These are phyloP conservation scores for Dactylis glomerata DNA, from an alignment of 176 grass and related monocot species.

Conservation along the genomic window DNA sequence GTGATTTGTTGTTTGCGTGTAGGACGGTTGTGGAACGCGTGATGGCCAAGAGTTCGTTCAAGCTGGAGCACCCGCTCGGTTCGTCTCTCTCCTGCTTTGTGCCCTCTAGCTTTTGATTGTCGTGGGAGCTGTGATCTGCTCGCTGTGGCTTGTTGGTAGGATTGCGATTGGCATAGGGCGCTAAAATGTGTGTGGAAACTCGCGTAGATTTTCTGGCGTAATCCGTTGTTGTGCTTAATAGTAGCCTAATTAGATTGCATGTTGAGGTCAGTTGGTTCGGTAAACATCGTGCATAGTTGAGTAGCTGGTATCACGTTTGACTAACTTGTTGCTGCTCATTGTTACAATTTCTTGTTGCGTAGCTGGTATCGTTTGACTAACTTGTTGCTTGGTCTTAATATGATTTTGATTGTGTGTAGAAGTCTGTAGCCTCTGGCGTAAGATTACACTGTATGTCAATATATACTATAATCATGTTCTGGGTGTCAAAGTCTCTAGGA, in stretches of 20 bases:
- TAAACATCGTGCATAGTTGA: neutral
- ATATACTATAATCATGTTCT: neutral
- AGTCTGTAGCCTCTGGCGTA: neutral
- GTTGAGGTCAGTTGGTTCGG: neutral
- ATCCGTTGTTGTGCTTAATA: neutral
- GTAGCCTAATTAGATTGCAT: neutral
- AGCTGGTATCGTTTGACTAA: neutral
- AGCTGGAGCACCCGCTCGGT: slow-evolving; percentile 96
- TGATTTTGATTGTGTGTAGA: neutral
- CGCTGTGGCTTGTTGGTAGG: neutral
- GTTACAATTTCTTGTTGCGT: neutral
- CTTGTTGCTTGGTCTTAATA: neutral
- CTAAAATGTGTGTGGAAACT: neutral
- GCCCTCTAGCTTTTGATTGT: neutral
- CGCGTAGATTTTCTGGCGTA: neutral
- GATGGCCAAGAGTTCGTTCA: slow-evolving; percentile 96
- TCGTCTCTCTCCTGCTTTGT: neutral
- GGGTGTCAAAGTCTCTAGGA: neutral
- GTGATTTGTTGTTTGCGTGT: neutral
- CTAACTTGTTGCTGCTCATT: neutral
- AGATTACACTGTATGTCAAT: neutral
- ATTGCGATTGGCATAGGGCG: too few species aligned
- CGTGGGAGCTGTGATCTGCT: neutral
- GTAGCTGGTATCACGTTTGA: neutral
- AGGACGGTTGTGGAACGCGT: slow-evolving; percentile 56